Percentiles rank a stretch among this genome's conserved stretches.
phyloP scores from a whole-genome alignment of 2,329 filamentous ascomycete genomes.

The Calonectria crousiana region DNA sequence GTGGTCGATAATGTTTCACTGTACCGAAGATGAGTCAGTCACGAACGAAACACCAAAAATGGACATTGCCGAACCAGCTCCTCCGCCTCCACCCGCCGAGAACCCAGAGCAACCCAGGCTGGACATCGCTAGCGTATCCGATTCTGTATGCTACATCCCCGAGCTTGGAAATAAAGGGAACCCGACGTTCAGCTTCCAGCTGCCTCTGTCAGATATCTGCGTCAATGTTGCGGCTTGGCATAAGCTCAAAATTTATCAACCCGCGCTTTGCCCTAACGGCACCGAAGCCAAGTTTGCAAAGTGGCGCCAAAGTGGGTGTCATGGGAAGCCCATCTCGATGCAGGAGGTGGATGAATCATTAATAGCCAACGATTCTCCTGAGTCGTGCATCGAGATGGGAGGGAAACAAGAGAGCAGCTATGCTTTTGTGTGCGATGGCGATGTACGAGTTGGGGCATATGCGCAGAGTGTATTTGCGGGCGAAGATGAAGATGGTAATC shows the following conservation, averaged over 20 bases:
- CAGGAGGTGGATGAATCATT: constrained; percentile 6
- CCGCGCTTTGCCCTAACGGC: constrained; percentile 22
- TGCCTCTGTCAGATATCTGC: constrained; percentile 16
- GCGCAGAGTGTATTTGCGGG: constrained; percentile 3
- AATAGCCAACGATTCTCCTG: constrained; percentile 1
- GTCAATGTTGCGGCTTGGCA: constrained; percentile 20
- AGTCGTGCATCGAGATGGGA: constrained; percentile 22
- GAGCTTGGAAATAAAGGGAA: constrained; percentile 9
- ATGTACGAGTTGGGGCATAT: neutral
- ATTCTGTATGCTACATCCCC: constrained; percentile 28
- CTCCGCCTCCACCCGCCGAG: neutral
- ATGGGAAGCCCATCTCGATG: neutral
- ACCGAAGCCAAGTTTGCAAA: constrained; percentile 24
- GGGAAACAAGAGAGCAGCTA: constrained; percentile 23
- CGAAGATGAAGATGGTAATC: neutral
- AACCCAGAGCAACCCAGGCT: constrained; percentile 13
- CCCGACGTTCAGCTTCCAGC: constrained; percentile 23
- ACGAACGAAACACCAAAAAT: neutral
- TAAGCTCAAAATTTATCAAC: constrained; percentile 26
- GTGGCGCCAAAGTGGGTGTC: constrained; percentile 3
- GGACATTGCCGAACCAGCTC: neutral
- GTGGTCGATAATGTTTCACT: constrained; percentile 27
- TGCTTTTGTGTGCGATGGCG: constrained; percentile 25
- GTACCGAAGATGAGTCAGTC: neutral
- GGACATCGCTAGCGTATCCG: constrained; percentile 22